These are phyloP conservation scores for Teratosphaeria gauchensis DNA, from an alignment of 2,329 filamentous ascomycete genomes.

Conservation along the genomic window DNA sequence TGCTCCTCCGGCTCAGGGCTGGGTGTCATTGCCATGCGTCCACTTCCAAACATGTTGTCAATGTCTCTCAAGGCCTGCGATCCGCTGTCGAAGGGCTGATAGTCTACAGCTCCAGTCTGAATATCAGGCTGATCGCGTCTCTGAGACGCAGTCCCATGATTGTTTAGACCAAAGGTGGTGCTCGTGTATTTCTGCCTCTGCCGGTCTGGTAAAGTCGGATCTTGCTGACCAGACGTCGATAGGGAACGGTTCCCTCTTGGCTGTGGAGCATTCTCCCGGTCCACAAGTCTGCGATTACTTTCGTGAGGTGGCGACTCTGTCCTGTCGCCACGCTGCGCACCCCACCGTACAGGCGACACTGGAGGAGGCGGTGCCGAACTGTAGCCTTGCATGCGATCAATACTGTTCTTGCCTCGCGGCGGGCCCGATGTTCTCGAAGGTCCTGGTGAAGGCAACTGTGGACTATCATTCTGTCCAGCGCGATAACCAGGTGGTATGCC, in stretches of 20 bases:
- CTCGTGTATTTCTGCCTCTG: neutral
- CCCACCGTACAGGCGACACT: neutral
- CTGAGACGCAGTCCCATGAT: neutral
- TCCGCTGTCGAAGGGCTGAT: neutral
- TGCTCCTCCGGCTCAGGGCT: conserved; percentile 9
- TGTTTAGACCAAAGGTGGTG: neutral
- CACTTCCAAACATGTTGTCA: conserved; percentile 18
- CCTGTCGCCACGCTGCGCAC: neutral
- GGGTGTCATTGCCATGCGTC: conserved; percentile 8
- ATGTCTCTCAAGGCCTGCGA: conserved; percentile 15
- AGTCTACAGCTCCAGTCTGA: neutral
- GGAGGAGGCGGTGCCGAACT: neutral
- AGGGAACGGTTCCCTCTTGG: neutral
- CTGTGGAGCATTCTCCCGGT: neutral
- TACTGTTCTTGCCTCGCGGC: neutral
- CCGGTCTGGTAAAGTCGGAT: neutral
- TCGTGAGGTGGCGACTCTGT: neutral
- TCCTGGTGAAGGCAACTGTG: neutral
- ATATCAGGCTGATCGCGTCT: neutral
- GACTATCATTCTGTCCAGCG: neutral
- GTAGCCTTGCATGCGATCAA: neutral
- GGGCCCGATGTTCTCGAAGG: neutral
- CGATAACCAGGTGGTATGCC: neutral
- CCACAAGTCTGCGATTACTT: neutral
- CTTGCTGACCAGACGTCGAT: neutral